A percentile compares a stretch with the other conserved stretches of the same genome.
phyloP scores from a whole-genome alignment of 495 filamentous ascomycete genomes.

The Aspergillus panamensis region DNA sequence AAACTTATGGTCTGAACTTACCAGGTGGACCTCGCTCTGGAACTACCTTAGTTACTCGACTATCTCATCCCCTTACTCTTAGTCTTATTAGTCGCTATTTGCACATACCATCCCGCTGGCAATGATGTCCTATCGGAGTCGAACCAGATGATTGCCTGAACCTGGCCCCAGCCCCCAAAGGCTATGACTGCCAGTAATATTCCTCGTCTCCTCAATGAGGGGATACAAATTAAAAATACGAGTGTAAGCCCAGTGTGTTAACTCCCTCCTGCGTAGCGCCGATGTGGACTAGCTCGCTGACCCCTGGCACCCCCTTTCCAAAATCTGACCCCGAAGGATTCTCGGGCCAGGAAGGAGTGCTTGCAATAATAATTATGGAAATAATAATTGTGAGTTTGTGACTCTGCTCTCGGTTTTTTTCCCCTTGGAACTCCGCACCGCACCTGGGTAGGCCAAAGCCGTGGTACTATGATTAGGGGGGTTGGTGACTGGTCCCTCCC shows the following conservation, averaged over 20 bases:
- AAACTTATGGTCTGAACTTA: conserved; percentile 1
- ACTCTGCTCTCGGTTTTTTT: not conserved
- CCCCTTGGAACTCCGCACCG: conserved; percentile 3
- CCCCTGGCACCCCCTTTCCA: not conserved
- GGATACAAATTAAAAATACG: not conserved
- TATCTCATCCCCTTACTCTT: not conserved
- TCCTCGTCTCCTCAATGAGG: not conserved
- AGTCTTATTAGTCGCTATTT: conserved; percentile 7
- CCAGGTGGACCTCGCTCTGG: conserved; percentile 1
- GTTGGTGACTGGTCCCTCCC: not conserved
- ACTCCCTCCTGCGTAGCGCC: not conserved
- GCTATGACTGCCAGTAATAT: not conserved
- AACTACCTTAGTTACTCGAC: not conserved
- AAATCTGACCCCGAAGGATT: conserved; percentile 1
- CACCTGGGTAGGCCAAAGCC: conserved; percentile 18
- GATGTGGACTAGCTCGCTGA: not conserved
- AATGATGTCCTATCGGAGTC: conserved; percentile 6
- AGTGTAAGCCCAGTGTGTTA: not conserved
- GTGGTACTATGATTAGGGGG: not conserved
- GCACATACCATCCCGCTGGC: not conserved
- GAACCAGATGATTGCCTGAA: not conserved
- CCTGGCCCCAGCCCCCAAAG: conserved; percentile 1
- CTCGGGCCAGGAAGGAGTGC: conserved; percentile 1
- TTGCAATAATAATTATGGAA: not conserved
- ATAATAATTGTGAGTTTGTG: not conserved